These are phyloP conservation scores for Amaranthus cruentus DNA, from an alignment of 148 eudicot species.

Conservation along the genomic window DNA sequence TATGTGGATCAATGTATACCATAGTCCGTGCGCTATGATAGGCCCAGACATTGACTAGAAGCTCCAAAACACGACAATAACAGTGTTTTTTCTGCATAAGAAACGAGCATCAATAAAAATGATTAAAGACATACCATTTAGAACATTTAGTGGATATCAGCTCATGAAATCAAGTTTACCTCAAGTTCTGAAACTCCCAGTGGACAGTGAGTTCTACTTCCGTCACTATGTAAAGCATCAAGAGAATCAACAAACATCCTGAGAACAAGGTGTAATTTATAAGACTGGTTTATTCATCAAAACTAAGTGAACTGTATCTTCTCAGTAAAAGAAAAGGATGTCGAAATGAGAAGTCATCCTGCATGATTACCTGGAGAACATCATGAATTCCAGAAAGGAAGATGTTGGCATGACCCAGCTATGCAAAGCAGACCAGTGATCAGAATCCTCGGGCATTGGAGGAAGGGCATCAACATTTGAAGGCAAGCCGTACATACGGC, in stretches of 20 bases:
- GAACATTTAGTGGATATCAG: not conserved
- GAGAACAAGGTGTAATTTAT: conserved; percentile 7
- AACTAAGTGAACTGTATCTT: not conserved
- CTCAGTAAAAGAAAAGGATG: not conserved
- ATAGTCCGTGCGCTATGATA: conserved; percentile 90
- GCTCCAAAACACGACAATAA: conserved; percentile 79
- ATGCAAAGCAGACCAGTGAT: conserved; percentile 85
- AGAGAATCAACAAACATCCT: conserved; percentile 98
- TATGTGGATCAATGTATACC: conserved; percentile 72
- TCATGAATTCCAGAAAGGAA: conserved; percentile 86
- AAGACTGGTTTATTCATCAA: not conserved
- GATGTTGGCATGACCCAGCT: conserved; percentile 99
- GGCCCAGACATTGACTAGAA: conserved; percentile 96
- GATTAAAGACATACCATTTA: not conserved
- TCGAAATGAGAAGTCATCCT: not conserved
- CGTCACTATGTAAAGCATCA: conserved; percentile 57
- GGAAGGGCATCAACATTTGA: conserved; percentile 76
- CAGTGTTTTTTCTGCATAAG: conserved; percentile 68
- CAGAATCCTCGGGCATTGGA: conserved; percentile 94
- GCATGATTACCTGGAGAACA: conserved; percentile 71
- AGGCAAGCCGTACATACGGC: conserved; percentile 86
- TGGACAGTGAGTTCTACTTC: conserved; percentile 44
- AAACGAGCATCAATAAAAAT: not conserved
- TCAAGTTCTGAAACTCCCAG: conserved; percentile 63
- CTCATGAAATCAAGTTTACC: conserved; percentile 36